Evolutionary conservation across 1,284 basidiomycete genomes (phyloP).

Genomic region (Trichosporon coremiiforme): DNA sequence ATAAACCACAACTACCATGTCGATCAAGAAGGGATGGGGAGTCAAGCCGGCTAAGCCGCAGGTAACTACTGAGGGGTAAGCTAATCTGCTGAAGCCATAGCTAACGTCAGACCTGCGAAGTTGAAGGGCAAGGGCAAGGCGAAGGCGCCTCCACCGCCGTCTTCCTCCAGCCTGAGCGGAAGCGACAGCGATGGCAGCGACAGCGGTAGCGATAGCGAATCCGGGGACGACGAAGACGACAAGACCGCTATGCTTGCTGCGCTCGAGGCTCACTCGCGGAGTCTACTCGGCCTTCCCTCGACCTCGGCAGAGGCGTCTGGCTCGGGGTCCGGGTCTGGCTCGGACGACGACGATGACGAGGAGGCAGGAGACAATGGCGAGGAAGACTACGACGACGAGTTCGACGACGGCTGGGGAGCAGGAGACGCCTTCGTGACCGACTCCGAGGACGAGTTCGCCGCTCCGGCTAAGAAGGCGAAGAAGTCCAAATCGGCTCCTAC

Average conservation of each 20-base stretch:
- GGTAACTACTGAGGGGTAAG: not conserved
- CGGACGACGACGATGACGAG: conserved; percentile 32
- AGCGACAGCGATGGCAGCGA: conserved; percentile 16
- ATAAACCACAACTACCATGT: not conserved
- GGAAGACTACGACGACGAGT: conserved; percentile 41
- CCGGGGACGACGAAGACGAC: conserved; percentile 32
- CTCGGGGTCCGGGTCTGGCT: conserved; percentile 15
- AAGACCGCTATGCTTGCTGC: conserved; percentile 51
- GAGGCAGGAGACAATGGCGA: conserved; percentile 34
- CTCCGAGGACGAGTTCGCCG: conserved; percentile 45
- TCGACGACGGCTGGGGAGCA: conserved; percentile 52
- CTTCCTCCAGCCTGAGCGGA: not conserved
- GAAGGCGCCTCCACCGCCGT: not conserved
- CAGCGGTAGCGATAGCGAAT: conserved; percentile 21
- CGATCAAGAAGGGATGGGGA: not conserved
- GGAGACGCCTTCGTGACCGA: conserved; percentile 48
- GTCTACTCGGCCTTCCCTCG: conserved; percentile 46
- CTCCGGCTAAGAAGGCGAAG: conserved; percentile 19
- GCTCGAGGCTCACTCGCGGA: conserved; percentile 51
- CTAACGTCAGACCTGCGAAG: not conserved
- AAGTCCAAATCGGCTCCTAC: conserved; percentile 5
- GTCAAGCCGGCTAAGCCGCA: not conserved
- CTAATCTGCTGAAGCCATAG: too few species aligned
- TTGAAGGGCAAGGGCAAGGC: conserved; percentile 11
- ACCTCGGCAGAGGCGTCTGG: conserved; percentile 23